These are phyloP conservation scores for Monascus purpureus DNA, from an alignment of 495 filamentous ascomycete species.

Conservation along the genomic window DNA sequence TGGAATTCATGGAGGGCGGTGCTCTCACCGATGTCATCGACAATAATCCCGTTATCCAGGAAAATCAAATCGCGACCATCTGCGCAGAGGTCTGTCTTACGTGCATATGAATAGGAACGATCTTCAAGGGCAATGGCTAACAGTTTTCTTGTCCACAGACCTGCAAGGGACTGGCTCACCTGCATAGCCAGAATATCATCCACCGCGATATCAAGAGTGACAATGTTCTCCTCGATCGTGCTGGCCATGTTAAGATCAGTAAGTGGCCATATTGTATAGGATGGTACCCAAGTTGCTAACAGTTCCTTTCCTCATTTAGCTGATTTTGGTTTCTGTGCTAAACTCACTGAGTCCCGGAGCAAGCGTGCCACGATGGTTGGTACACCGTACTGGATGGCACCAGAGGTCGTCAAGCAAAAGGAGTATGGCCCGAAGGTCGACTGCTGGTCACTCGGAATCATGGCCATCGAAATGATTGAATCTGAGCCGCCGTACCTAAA, in stretches of 20 bases:
- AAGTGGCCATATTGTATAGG: slow-evolving; percentile 19
- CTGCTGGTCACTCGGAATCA: slow-evolving; percentile 97
- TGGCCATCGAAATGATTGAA: slow-evolving; percentile 99
- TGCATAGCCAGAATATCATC: slow-evolving; percentile 92
- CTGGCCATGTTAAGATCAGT: slow-evolving; percentile 98
- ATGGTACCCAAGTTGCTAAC: slow-evolving; percentile 2
- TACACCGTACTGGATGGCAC: slow-evolving; percentile 99
- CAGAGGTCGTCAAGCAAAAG: slow-evolving; percentile 97
- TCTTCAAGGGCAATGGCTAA: no score
- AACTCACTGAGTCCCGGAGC: slow-evolving; percentile 89
- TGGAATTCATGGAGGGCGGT: slow-evolving; percentile 99
- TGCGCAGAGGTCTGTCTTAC: slow-evolving; percentile 68
- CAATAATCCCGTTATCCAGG: slow-evolving; percentile 79
- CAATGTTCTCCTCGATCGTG: slow-evolving; percentile 86
- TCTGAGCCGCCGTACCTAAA: slow-evolving; percentile 95
- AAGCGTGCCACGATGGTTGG: slow-evolving; percentile 99
- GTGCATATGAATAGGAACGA: no score
- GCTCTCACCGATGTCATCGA: slow-evolving; percentile 97
- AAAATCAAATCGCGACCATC: slow-evolving; percentile 95
- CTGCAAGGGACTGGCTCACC: slow-evolving; percentile 83
- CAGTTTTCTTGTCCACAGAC: slow-evolving; percentile 43
- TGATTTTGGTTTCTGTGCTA: slow-evolving; percentile 98
- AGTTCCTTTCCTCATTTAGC: slow-evolving; percentile 32
- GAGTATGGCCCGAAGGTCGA: slow-evolving; percentile 97
- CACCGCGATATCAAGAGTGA: slow-evolving; percentile 99